Percentiles rank a stretch among this genome's conserved stretches.
Conservation (phyloP, 495 filamentous ascomycete genomes). For the Hypoxylon crocopeplum region DNA sequence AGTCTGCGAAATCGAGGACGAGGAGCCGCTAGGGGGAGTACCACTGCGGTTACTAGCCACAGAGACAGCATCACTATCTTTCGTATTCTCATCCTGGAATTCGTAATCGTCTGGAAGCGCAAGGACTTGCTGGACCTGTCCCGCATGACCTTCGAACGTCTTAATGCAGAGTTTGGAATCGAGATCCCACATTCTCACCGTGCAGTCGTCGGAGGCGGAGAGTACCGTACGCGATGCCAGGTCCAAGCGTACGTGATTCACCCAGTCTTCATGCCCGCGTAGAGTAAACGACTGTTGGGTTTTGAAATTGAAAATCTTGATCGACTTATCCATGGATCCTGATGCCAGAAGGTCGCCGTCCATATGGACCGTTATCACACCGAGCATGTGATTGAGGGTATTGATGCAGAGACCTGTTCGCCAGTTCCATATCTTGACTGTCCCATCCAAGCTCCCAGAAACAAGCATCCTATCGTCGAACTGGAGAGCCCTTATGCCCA, state of each 20-base stretch:
- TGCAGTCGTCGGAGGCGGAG: slow-evolving; percentile 93
- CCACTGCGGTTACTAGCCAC: slow-evolving; percentile 48
- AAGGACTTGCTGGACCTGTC: slow-evolving; percentile 90
- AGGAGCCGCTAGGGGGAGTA: slow-evolving; percentile 36
- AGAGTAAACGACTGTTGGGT: slow-evolving; percentile 79
- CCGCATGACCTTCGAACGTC: slow-evolving; percentile 91
- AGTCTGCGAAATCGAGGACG: slow-evolving; percentile 15
- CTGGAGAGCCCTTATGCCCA: slow-evolving; percentile 85
- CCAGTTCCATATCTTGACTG: slow-evolving; percentile 95
- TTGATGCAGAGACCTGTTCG: slow-evolving; percentile 86
- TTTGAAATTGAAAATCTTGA: slow-evolving; percentile 94
- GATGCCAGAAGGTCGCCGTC: slow-evolving; percentile 82
- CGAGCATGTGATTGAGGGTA: slow-evolving; percentile 77
- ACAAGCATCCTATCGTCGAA: slow-evolving; percentile 93
- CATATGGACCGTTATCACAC: slow-evolving; percentile 87
- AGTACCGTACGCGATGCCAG: slow-evolving; percentile 80
- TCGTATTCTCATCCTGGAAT: slow-evolving; percentile 72
- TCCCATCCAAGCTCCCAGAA: slow-evolving; percentile 79
- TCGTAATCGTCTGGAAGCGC: slow-evolving; percentile 85
- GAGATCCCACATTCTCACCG: slow-evolving; percentile 90
- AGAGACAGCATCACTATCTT: slow-evolving; percentile 62
- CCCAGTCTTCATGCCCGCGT: slow-evolving; percentile 88
- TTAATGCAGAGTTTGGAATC: slow-evolving; percentile 79
- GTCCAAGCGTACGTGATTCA: slow-evolving; percentile 90
- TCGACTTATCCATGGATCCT: slow-evolving; percentile 84